A percentile compares a stretch with the other conserved stretches of the same genome.
phyloP scores from a whole-genome alignment of 1,284 basidiomycete genomes.

The Pseudomicrostroma phylloplanum region DNA sequence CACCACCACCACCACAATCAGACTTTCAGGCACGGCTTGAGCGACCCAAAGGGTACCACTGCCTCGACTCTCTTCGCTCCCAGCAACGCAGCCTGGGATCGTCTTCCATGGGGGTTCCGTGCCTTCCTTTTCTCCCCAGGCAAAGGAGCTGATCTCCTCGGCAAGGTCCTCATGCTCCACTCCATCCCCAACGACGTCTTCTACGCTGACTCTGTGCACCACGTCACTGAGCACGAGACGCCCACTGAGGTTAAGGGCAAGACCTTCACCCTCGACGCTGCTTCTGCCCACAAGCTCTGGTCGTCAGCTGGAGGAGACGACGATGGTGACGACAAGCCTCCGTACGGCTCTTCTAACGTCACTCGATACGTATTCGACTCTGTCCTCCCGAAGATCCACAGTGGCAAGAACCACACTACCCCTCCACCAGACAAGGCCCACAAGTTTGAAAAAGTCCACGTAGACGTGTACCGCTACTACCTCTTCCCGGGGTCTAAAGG shows the following conservation, averaged over 20 bases:
- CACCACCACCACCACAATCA: constrained; percentile 52
- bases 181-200: constrained; percentile 60
- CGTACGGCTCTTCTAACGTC: constrained; percentile 35
- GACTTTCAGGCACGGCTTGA: constrained; percentile 51
- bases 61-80: constrained; percentile 64
- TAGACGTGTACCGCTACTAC: constrained; percentile 34
- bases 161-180: constrained; percentile 65
- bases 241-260: constrained; percentile 29
- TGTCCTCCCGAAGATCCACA: constrained; percentile 23
- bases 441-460: constrained; percentile 29
- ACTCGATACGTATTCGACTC: constrained; percentile 31
- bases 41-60: constrained; percentile 52
- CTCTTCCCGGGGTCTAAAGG: constrained; percentile 40
- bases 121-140: constrained; percentile 63
- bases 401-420: constrained; percentile 10
- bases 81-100: constrained; percentile 61
- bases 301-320: constrained; percentile 48
- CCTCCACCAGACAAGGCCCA: constrained; percentile 19
- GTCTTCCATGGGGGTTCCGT: constrained; percentile 59
- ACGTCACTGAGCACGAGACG: constrained; percentile 28
- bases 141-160: constrained; percentile 59
- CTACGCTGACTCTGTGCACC: constrained; percentile 57
- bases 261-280: constrained; percentile 58
- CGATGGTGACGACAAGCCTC: constrained; percentile 22
- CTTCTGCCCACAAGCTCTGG: constrained; percentile 54